Base-by-base conservation (phyloP, 768 basidiomycete genomes). In the Lactarius hatsudake region DNA sequence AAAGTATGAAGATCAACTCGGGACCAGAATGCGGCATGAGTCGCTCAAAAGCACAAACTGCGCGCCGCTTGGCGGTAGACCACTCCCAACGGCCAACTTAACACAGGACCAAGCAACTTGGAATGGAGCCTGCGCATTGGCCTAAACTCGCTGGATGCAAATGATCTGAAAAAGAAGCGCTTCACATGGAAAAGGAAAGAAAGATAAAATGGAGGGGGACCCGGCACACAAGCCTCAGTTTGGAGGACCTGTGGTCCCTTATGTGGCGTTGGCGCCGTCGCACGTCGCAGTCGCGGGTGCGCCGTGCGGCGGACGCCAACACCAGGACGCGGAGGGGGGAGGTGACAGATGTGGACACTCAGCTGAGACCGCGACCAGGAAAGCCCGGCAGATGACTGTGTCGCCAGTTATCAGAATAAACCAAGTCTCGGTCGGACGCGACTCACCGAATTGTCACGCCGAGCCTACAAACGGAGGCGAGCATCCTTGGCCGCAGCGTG, bases 261-360 rank as follows among this genome's bases (percentile, higher is more conserved):
- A 48, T 34, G 23, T 64, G 62, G 66, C 57, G 30, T 43, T 7
- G 18, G 8, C 62, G 32, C 66, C 42, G 20, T 63, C 54, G n/a
- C 59, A 64, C 67, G 59, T 40, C 59, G 67, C 59, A 54, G 67
- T 68, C 67, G 67, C 67, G 51, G 65, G 34, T 45, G 30, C 67
- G 62, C 3, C 66, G 58, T 45, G 15, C 54, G 54, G 15, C 67
- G 20, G 53, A 63, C 59, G 28, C 30, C 53, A 23, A 56, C 67
- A 9, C 63, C 67, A 45, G 43, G 67, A 61, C 63, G 54, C 66
- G 62, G 57, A 57, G 26, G 26, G 62, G 62, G 62, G 18, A 45
- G 10, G 32, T 10, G 57, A 57, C n/a, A 36, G 20, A 64, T 30
- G 32, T 18, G 54, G 56, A n/a, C 3, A 68, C 67, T 64, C n/a